Percentiles rank a stretch among this genome's conserved stretches.
Evolutionary conservation across 805 yeast genomes (phyloP).

Genomic region (Barnettozyma salicaria): DNA sequence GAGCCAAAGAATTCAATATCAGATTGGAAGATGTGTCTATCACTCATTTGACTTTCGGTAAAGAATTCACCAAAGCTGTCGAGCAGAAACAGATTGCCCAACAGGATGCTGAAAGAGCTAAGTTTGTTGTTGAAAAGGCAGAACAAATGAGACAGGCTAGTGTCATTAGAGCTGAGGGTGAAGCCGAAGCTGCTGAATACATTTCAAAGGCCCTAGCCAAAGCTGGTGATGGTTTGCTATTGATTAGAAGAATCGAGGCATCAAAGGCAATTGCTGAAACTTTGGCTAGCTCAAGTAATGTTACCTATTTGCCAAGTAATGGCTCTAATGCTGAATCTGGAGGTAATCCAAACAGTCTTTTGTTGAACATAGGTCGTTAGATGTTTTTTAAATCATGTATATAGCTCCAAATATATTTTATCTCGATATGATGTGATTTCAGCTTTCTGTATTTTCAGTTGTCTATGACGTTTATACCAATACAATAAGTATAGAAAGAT

Average conservation of each 20-base stretch:
- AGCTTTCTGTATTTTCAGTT: too few relatives aligned
- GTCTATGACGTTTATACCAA: too few relatives aligned
- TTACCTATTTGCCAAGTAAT: slow-evolving; percentile 76
- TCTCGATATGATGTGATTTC: neutral
- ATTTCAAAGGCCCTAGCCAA: slow-evolving; percentile 88
- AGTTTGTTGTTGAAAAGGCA: slow-evolving; percentile 87
- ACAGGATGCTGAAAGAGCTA: slow-evolving; percentile 98
- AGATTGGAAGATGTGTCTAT: slow-evolving; percentile 94
- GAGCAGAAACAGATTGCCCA: slow-evolving; percentile 99
- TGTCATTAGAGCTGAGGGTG: slow-evolving; percentile 97
- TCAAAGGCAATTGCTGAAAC: slow-evolving; percentile 92
- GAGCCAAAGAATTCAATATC: slow-evolving; percentile 87
- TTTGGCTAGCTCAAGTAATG: slow-evolving; percentile 74
- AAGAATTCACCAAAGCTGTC: slow-evolving; percentile 95
- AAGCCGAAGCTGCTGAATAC: slow-evolving; percentile 96
- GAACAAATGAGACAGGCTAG: slow-evolving; percentile 96
- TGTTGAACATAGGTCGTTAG: slow-evolving; percentile 66
- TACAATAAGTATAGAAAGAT: too few relatives aligned
- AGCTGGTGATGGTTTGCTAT: slow-evolving; percentile 92
- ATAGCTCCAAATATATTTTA: slow-evolving; percentile 4
- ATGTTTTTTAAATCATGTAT: neutral
- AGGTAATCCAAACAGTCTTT: slow-evolving; percentile 42
- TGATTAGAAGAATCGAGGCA: slow-evolving; percentile 94
- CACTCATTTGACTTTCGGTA: slow-evolving; percentile 96
- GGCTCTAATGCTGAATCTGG: slow-evolving; percentile 34